Evolutionary conservation across 1,284 basidiomycete genomes (phyloP), one percentile per base, ranked within the genome.

Genomic region (Bjerkandera adusta): DNA sequence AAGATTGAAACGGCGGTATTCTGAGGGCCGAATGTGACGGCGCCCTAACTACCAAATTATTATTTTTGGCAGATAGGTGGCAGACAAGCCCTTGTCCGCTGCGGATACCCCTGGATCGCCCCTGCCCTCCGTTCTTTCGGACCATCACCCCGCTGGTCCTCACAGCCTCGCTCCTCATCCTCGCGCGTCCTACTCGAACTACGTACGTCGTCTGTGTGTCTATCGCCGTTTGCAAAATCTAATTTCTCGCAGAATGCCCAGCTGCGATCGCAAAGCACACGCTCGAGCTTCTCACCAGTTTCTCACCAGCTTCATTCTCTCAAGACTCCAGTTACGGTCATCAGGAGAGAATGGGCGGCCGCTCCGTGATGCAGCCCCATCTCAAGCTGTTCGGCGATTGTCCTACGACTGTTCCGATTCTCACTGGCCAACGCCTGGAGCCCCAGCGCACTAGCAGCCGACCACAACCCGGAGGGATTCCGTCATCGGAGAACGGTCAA

Each of bases 1-100:
- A 54, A 54, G 53, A 54, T 49, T 48, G 52, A 56, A 49, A 51
- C 51, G 45, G 46, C 48, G 40, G 42, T 37, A 30, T 22, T 33
- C 40, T 21, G 26, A 13, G 36, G 40, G 21, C 32, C 30, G 27
- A 35, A 18, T 34, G 47, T 49, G 45, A 45, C 49, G 21, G 47
- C 30, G 51, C 39, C 48, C 24, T 51, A 45, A 48, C 49, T 50
- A 54, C 48, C 51, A 33, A 38, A 32, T 33, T 18, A n/a, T 47
- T 46, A 46, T 39, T 46, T 39, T 22, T 27, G 25, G 4, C 39
- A 33, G 33, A 21, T 16, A 34, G 12, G 15, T 34, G 22, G 12
- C 27, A 38, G 24, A 38, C 7, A 32, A 18, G 26, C 22, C 36
- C 15, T 30, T 42, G 15, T 33, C 30, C 16, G 27, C 27, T 15